A percentile compares a stretch with the other conserved stretches of the same genome.
These are phyloP conservation scores for Russula emetica DNA, from an alignment of 768 basidiomycete species.

Conservation along the genomic window DNA sequence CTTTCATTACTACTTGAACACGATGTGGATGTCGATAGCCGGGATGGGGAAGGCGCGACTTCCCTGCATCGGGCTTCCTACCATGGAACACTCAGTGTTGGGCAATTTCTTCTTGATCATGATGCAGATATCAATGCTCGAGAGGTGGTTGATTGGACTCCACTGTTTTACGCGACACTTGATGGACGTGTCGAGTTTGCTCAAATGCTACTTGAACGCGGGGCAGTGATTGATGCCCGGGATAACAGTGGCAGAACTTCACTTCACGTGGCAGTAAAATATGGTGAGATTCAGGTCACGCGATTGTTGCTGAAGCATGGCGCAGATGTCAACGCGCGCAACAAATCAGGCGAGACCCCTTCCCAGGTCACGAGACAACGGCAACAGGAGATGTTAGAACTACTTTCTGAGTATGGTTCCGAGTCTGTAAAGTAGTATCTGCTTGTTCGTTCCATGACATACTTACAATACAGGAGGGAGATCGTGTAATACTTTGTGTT, in stretches of 20 bases:
- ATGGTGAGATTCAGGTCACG: neutral
- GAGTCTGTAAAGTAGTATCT: neutral
- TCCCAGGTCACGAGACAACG: neutral
- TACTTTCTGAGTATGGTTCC: neutral
- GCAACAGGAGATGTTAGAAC: neutral
- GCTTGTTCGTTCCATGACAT: neutral
- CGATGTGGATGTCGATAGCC: neutral
- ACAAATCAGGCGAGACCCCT: neutral
- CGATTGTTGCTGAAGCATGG: neutral
- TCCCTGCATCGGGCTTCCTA: neutral
- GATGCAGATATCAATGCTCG: neutral
- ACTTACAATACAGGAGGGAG: no score
- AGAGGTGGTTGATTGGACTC: neutral
- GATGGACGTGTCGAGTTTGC: neutral
- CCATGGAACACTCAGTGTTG: neutral
- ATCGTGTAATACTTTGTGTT: neutral
- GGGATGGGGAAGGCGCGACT: neutral
- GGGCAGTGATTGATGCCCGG: neutral
- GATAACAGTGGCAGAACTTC: neutral
- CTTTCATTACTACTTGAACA: neutral
- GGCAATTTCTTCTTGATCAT: neutral
- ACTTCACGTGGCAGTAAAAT: neutral
- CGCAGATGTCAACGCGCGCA: neutral
- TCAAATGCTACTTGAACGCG: neutral
- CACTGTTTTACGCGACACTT: neutral